Conservation (phyloP, 352 stramenopile genomes). For the Pythium pyrilobum region DNA sequence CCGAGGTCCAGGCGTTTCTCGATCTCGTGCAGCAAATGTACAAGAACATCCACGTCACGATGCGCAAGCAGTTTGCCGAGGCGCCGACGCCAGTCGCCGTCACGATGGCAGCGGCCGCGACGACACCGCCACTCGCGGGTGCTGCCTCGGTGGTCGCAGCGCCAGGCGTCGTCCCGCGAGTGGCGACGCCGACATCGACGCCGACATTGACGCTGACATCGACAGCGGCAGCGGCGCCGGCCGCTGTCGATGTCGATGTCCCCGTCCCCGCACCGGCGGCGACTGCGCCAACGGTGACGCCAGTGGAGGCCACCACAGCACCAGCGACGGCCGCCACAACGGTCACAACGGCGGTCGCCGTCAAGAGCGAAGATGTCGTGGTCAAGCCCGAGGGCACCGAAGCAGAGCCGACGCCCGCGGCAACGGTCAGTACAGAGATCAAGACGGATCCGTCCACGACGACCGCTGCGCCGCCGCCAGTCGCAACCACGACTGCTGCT, state of each 20-base stretch:
- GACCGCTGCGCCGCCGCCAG: too few species aligned
- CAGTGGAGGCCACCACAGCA: background rate
- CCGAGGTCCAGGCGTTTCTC: slow-evolving; percentile 88
- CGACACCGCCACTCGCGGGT: slow-evolving; percentile 3
- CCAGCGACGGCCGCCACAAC: background rate
- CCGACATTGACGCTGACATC: slow-evolving; percentile 6
- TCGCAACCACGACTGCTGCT: background rate
- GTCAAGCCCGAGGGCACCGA: background rate
- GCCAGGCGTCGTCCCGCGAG: background rate
- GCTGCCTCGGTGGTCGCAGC: background rate
- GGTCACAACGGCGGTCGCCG: background rate
- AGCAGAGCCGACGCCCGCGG: background rate
- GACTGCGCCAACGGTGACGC: background rate
- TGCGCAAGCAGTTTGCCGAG: slow-evolving; percentile 82
- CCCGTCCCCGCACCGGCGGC: too few species aligned
- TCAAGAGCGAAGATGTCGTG: background rate
- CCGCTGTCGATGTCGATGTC: background rate
- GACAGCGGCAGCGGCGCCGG: background rate
- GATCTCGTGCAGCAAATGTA: slow-evolving; percentile 89
- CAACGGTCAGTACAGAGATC: background rate
- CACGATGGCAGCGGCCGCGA: background rate
- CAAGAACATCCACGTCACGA: slow-evolving; percentile 77
- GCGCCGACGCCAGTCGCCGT: slow-evolving; percentile 16
- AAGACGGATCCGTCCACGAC: too few species aligned
- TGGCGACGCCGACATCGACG: slow-evolving; percentile 11